phyloP scores from a whole-genome alignment of 495 filamentous ascomycete genomes.

The Copromyces sp. region DNA sequence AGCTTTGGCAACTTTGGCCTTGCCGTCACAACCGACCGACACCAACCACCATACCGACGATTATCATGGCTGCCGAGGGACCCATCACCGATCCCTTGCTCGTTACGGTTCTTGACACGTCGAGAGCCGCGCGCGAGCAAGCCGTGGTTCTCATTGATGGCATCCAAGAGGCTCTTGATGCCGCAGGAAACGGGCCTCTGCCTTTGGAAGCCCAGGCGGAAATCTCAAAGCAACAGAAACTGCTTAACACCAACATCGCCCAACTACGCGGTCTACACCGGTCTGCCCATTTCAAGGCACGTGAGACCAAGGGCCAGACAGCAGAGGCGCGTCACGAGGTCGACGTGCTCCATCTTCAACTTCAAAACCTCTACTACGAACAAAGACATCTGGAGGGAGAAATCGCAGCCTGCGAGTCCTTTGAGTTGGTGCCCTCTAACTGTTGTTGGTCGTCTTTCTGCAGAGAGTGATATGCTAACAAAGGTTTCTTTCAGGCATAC shows the following conservation, averaged over 20 bases:
- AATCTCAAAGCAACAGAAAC: conserved; percentile 67
- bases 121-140: conserved; percentile 58
- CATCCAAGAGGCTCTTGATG: conserved; percentile 37
- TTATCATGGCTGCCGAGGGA: conserved; percentile 37
- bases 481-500: conserved; percentile 52
- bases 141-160: conserved; percentile 57
- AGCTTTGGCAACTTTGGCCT: background rate
- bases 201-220: conserved; percentile 46
- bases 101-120: conserved; percentile 58
- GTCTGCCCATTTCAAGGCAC: conserved; percentile 64
- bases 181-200: conserved; percentile 23
- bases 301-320: conserved; percentile 78
- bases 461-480: background rate
- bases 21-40: background rate
- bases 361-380: conserved; percentile 96
- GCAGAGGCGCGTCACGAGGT: conserved; percentile 83
- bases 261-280: conserved; percentile 78
- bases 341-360: conserved; percentile 78
- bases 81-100: conserved; percentile 64
- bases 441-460: background rate
- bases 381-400: conserved; percentile 83
- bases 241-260: conserved; percentile 66
- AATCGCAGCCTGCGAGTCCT: conserved; percentile 82
- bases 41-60: background rate
- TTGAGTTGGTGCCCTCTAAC: conserved; percentile 56